Percentiles rank a stretch among this genome's conserved stretches.
Conservation (phyloP, 306 rosid species). For the Mucuna pruriens region DNA sequence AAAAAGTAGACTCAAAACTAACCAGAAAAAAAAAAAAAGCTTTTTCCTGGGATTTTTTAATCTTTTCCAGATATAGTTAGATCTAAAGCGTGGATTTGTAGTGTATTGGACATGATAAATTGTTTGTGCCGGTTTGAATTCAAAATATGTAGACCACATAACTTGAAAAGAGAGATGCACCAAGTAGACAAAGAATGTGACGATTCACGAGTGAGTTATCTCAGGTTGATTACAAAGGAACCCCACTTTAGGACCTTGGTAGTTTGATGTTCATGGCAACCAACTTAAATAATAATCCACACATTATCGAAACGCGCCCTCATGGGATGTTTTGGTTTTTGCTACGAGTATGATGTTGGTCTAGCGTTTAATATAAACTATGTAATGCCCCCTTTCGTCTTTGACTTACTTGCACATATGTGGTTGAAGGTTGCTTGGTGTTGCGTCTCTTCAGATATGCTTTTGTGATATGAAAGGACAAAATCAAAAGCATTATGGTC, state of each 20-base stretch:
- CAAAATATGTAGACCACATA: slow-evolving; percentile 23
- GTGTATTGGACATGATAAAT: background rate
- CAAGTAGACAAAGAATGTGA: slow-evolving; percentile 42
- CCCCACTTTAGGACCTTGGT: slow-evolving; percentile 27
- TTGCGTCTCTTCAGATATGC: background rate
- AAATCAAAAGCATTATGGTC: slow-evolving; percentile 2
- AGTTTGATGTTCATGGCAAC: slow-evolving; percentile 27
- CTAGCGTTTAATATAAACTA: background rate
- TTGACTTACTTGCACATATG: slow-evolving; percentile 15
- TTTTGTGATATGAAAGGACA: slow-evolving; percentile 2
- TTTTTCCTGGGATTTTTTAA: background rate
- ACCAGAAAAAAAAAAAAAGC: background rate
- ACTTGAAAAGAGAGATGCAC: slow-evolving; percentile 17
- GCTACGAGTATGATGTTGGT: slow-evolving; percentile 24
- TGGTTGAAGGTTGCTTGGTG: slow-evolving; percentile 24
- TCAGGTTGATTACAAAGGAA: slow-evolving; percentile 25
- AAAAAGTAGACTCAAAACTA: background rate
- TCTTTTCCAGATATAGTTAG: background rate
- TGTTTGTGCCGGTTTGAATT: background rate
- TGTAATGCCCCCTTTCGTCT: background rate
- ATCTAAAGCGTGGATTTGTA: slow-evolving; percentile 29
- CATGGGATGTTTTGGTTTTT: slow-evolving; percentile 36
- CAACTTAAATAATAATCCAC: slow-evolving; percentile 35
- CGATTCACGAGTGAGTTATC: slow-evolving; percentile 13
- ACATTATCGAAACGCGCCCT: slow-evolving; percentile 32